Percentiles rank a stretch among this genome's conserved stretches.
Evolutionary conservation across 371 early-diverging fungal genomes (phyloP).

Genomic region (Mucor plumbeus): DNA sequence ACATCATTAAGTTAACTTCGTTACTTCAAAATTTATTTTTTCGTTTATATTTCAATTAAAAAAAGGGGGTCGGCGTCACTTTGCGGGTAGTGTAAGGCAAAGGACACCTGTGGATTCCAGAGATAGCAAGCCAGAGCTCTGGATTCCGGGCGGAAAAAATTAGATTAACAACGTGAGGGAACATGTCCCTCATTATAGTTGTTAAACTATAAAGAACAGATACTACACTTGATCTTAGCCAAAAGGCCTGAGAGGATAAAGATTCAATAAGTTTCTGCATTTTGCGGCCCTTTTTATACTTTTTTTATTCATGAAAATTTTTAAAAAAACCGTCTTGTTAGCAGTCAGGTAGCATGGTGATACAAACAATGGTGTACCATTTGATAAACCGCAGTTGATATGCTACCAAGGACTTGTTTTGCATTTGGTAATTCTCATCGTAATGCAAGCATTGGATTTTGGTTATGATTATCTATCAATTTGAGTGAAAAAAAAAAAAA

Average conservation of each 20-base stretch:
- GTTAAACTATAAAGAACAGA: constrained; percentile 83
- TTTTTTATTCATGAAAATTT: constrained; percentile 10
- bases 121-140: constrained; percentile 49
- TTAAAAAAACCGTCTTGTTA: no score
- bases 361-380: no score
- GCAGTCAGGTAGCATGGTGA: no score
- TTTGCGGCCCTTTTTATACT: constrained; percentile 37
- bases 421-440: no score
- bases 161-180: constrained; percentile 57
- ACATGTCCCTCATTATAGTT: constrained; percentile 65
- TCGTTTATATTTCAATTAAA: constrained; percentile 23
- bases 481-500: no score
- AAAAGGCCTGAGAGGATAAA: constrained; percentile 76
- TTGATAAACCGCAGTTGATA: no score
- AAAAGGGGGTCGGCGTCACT: constrained; percentile 43
- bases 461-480: no score
- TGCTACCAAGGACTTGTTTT: no score
- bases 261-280: constrained; percentile 26
- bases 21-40: no score
- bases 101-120: constrained; percentile 42
- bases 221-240: constrained; percentile 88
- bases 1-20: no score
- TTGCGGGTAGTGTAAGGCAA: constrained; percentile 48
- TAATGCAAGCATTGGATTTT: no score
- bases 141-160: constrained; percentile 55